phyloP scores from a whole-genome alignment of 176 grass and related monocot species.

The Triticum monococcum region DNA sequence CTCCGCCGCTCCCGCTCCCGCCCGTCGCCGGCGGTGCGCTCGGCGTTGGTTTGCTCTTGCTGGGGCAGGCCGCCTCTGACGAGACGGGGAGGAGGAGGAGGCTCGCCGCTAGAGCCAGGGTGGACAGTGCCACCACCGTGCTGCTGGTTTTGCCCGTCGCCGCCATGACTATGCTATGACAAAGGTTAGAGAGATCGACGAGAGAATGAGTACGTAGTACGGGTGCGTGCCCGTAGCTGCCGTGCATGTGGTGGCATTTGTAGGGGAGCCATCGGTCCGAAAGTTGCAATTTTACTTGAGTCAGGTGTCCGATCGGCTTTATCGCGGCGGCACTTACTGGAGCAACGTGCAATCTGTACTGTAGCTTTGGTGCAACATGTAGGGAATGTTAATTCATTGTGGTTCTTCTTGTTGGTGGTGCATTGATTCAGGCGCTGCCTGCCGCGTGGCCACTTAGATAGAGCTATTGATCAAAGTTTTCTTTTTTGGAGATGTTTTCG shows the following conservation, averaged over 20 bases:
- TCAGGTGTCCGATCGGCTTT: conserved; percentile 4
- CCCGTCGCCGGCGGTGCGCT: not conserved
- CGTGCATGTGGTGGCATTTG: conserved; percentile 3
- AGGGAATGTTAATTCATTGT: not conserved
- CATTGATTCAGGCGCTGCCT: not conserved
- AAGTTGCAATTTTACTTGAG: not conserved
- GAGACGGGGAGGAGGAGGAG: not conserved
- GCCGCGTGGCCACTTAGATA: not conserved
- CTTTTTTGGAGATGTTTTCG: not conserved
- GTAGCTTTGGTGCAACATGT: not conserved
- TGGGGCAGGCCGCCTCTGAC: not conserved
- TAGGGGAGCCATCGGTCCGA: not conserved
- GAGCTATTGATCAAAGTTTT: not conserved
- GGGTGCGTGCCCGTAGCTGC: not conserved
- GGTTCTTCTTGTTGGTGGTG: not conserved
- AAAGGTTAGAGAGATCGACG: not conserved
- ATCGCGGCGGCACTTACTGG: conserved; percentile 1
- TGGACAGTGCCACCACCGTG: not conserved
- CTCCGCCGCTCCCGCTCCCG: not conserved
- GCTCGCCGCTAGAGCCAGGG: not conserved
- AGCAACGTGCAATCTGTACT: not conserved
- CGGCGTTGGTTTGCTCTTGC: not conserved
- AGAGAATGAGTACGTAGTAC: not conserved
- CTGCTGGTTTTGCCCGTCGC: not conserved
- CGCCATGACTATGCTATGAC: not conserved